Conservation (phyloP, 2,329 filamentous ascomycete genomes). For the Colletotrichum coccodes region DNA sequence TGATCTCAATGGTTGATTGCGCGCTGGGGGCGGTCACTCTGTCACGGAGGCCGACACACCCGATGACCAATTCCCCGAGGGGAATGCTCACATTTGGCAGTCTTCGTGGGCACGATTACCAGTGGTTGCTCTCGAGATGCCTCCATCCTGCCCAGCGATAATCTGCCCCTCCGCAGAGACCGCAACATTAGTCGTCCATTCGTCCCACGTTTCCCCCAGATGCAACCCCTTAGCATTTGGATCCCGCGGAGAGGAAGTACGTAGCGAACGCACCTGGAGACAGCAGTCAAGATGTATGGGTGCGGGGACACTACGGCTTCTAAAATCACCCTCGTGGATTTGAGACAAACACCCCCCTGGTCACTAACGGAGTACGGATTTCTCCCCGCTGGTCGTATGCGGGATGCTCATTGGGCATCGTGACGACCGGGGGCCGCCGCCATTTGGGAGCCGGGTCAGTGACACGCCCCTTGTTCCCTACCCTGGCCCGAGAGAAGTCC, state of each 20-base stretch:
- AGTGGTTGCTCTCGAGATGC: neutral
- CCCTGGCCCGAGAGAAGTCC: constrained; percentile 28
- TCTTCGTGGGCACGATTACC: neutral
- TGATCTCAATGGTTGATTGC: neutral
- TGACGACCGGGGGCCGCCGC: neutral
- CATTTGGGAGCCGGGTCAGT: constrained; percentile 22
- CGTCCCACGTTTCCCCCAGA: constrained; percentile 24
- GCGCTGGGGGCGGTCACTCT: neutral
- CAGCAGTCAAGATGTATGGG: constrained; percentile 5
- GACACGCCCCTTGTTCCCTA: constrained; percentile 23
- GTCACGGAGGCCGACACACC: neutral
- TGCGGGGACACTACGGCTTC: neutral
- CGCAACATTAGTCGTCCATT: neutral
- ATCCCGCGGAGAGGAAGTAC: constrained; percentile 24
- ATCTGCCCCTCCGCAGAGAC: neutral
- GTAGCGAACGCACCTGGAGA: constrained; percentile 2
- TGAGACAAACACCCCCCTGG: constrained; percentile 17
- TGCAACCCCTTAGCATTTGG: constrained; percentile 25
- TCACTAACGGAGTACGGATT: constrained; percentile 24
- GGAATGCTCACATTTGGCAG: neutral
- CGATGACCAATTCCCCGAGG: neutral
- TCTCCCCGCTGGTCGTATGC: constrained; percentile 22
- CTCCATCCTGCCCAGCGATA: neutral
- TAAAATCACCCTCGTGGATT: constrained; percentile 17
- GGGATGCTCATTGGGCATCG: constrained; percentile 18